These are phyloP conservation scores for Asterophora lycoperdoides DNA, from an alignment of 768 basidiomycete genomes.

Conservation along the genomic window DNA sequence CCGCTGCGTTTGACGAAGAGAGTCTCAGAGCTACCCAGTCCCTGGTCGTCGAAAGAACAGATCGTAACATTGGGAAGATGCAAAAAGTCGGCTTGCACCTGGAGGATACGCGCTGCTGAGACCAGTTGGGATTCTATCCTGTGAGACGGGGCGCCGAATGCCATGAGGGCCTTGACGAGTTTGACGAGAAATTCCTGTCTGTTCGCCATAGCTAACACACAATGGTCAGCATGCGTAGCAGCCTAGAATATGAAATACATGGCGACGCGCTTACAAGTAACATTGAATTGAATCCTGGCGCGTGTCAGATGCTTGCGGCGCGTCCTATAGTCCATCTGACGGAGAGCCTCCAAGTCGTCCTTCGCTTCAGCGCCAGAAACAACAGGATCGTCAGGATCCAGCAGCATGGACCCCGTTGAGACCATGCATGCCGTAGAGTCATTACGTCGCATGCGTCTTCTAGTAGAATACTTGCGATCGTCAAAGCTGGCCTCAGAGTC, in stretches of 20 bases:
- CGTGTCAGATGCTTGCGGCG: constrained; percentile 63
- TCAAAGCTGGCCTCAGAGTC: not conserved
- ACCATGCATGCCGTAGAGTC: constrained; percentile 43
- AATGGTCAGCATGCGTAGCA: constrained; percentile 9
- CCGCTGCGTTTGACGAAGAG: constrained; percentile 81
- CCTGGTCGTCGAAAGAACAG: constrained; percentile 84
- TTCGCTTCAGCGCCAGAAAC: constrained; percentile 53
- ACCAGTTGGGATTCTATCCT: constrained; percentile 90
- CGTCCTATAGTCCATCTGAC: constrained; percentile 62
- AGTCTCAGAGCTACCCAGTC: constrained; percentile 83
- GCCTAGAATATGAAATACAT: not conserved
- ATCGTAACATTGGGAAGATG: constrained; percentile 83
- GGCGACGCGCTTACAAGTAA: constrained; percentile 47
- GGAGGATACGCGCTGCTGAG: constrained; percentile 86
- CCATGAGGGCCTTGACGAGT: constrained; percentile 84
- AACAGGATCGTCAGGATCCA: constrained; percentile 72
- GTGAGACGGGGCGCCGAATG: constrained; percentile 90
- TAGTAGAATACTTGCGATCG: constrained; percentile 18
- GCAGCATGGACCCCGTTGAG: constrained; percentile 43
- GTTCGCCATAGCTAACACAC: constrained; percentile 59
- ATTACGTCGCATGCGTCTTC: constrained; percentile 30
- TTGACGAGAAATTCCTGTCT: constrained; percentile 85
- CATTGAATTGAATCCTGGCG: constrained; percentile 69
- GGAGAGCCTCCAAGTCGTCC: constrained; percentile 58
- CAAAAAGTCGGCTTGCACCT: constrained; percentile 89